Base-by-base conservation (phyloP, 1,139 yeast genomes). In the Hansenula anomala region DNA sequence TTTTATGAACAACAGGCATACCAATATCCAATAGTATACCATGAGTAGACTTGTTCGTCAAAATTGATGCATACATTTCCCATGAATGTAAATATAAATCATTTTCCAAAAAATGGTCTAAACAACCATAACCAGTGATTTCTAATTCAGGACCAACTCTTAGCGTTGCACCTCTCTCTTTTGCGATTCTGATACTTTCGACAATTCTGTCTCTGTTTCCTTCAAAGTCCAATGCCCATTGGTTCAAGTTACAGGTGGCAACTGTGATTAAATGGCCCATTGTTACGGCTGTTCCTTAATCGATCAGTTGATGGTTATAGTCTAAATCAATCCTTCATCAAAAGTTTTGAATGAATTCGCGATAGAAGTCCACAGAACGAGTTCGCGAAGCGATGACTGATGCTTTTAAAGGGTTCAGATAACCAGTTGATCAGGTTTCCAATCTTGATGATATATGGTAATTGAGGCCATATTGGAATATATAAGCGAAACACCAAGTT, bases 181-280 rank as follows among this genome's bases (percentile, higher is more conserved):
- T 90, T 39, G 98, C 96, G 39, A 75, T 70, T 27, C 60, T 60
- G 54, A 94, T 90, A 44, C 95, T 83, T 55, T 83, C 81, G 28
- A 92, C 56, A 50, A 94, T 92, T 40, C 99, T 70, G 56, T 89
- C 96, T 41, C 96, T 74, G 61, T 94, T 94, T 6, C 98, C 99
- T 60, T 92, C 97, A 63, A 88, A 94, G 63, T 94, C 99, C 45
- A 94, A 71, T 0, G 98, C 96, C 99, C 99, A 94, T 74, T 94
- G 99, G 64, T 94, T 94, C 50, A 94, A 73, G 56, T 84, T 75
- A 59, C 82, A 76, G 3, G 82, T 76, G 1, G 82, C 78, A 33
- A 77, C 64, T 2, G 81, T 76, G 37, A 75, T 72, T 15, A 73
- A 52, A 36, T 73, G 78, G 6, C 75, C 74, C 80, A 75, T 74